Percentiles rank a stretch among this genome's conserved stretches.
phyloP scores from a whole-genome alignment of 2,329 filamentous ascomycete species.

The Bretziella fagacearum region DNA sequence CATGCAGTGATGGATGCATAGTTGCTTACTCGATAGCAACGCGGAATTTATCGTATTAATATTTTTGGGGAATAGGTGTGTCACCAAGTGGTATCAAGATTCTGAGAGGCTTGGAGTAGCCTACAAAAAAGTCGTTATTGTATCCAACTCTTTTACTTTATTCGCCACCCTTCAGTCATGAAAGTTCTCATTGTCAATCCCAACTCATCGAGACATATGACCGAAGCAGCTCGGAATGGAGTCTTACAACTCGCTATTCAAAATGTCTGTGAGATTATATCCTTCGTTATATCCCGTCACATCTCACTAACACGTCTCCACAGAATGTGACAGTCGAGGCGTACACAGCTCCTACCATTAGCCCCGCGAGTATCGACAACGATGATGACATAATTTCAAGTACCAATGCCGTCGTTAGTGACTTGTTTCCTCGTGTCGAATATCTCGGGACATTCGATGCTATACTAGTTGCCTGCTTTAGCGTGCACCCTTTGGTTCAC shows the following conservation, averaged over 20 bases:
- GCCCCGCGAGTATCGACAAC: conserved; percentile 45
- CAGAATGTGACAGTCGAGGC: neutral
- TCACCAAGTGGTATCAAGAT: too few species aligned
- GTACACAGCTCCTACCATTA: neutral
- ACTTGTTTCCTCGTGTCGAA: conserved; percentile 22
- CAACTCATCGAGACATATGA: conserved; percentile 61
- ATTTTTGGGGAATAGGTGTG: too few species aligned
- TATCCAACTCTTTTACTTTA: neutral
- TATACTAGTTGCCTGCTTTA: conserved; percentile 74
- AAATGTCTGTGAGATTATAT: neutral
- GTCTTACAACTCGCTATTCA: conserved; percentile 30
- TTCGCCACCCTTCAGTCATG: neutral
- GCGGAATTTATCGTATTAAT: too few species aligned
- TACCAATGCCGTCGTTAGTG: conserved; percentile 41
- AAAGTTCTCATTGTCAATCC: conserved; percentile 60
- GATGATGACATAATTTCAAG: conserved; percentile 49
- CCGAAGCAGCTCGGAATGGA: conserved; percentile 39
- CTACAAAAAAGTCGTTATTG: too few species aligned
- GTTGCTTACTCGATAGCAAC: too few species aligned
- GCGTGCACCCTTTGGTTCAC: conserved; percentile 49
- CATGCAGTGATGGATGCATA: too few species aligned
- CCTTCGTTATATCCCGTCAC: too few species aligned
- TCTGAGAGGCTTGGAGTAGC: too few species aligned
- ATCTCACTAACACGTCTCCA: too few species aligned
- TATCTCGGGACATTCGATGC: conserved; percentile 38